These are phyloP conservation scores for Leccinum rimulosum DNA, from an alignment of 768 basidiomycete species.

Conservation along the genomic window DNA sequence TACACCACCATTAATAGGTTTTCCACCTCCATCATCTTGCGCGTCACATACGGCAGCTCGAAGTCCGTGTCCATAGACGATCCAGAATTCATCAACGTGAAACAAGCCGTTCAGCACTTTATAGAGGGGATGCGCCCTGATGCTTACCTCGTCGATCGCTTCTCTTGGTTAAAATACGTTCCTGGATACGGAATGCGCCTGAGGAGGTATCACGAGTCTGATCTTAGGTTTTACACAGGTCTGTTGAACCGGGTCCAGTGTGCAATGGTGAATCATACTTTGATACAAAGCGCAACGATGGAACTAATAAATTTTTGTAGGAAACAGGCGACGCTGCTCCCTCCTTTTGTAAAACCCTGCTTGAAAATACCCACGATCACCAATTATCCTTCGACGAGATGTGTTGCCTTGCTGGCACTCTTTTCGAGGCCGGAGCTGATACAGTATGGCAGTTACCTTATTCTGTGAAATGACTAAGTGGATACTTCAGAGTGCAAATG, in stretches of 20 bases:
- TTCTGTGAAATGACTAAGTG: not conserved
- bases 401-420: constrained; percentile 55
- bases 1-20: constrained; percentile 18
- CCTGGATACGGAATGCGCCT: constrained; percentile 60
- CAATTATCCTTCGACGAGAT: constrained; percentile 51
- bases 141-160: constrained; percentile 35
- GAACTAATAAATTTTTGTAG: constrained; percentile 5
- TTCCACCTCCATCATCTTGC: constrained; percentile 25
- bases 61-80: constrained; percentile 19
- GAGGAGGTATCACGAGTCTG: constrained; percentile 47
- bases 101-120: constrained; percentile 24
- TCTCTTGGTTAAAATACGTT: constrained; percentile 40
- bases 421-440: constrained; percentile 63
- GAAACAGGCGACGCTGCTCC: constrained; percentile 5
- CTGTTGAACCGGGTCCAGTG: constrained; percentile 44
- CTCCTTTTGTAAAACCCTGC: constrained; percentile 52
- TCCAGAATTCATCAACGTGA: constrained; percentile 21
- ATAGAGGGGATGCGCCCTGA: constrained; percentile 31
- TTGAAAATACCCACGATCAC: constrained; percentile 44
- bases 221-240: constrained; percentile 48
- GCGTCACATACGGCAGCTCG: constrained; percentile 26
- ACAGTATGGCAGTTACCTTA: constrained; percentile 32
- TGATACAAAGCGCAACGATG: not conserved
- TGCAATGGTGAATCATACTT: constrained; percentile 36
- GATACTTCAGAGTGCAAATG: not conserved